Evolutionary conservation across 2,329 filamentous ascomycete species (phyloP).

Genomic region (Ophiostoma angusticollis): DNA sequence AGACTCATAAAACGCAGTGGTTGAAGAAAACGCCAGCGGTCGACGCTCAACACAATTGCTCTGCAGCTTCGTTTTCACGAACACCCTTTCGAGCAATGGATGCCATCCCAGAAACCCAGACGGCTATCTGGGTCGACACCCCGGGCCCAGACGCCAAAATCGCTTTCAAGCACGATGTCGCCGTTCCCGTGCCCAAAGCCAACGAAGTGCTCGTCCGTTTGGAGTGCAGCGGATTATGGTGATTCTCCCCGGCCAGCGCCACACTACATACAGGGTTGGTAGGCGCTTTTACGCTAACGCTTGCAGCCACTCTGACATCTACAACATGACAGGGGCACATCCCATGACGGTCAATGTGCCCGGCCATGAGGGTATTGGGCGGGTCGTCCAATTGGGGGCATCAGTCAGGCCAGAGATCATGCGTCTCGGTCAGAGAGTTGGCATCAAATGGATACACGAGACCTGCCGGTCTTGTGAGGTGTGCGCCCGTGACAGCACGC

Average conservation of each 20-base stretch:
- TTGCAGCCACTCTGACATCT: constrained; percentile 8
- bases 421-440: constrained; percentile 7
- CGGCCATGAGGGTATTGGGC: constrained; percentile 7
- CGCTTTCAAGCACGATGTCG: constrained; percentile 1
- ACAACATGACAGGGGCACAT: constrained; percentile 7
- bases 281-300: background rate
- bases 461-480: constrained; percentile 5
- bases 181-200: background rate
- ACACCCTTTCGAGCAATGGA: no score
- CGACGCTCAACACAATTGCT: background rate
- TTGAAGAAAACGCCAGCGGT: no score
- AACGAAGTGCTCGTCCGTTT: constrained; percentile 4
- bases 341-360: constrained; percentile 7
- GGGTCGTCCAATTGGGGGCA: constrained; percentile 1
- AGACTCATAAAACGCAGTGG: no score
- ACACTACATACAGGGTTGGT: background rate
- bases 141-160: constrained; percentile 4
- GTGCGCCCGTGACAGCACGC: constrained; percentile 6
- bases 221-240: constrained; percentile 8
- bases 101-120: background rate
- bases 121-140: constrained; percentile 1
- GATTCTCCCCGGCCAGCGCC: background rate
- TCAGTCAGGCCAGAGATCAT: background rate
- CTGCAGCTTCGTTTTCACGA: no score
- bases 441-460: constrained; percentile 8